These are phyloP conservation scores for Aureobasidium sp. DNA, from an alignment of 2,329 filamentous ascomycete species.

Conservation along the genomic window DNA sequence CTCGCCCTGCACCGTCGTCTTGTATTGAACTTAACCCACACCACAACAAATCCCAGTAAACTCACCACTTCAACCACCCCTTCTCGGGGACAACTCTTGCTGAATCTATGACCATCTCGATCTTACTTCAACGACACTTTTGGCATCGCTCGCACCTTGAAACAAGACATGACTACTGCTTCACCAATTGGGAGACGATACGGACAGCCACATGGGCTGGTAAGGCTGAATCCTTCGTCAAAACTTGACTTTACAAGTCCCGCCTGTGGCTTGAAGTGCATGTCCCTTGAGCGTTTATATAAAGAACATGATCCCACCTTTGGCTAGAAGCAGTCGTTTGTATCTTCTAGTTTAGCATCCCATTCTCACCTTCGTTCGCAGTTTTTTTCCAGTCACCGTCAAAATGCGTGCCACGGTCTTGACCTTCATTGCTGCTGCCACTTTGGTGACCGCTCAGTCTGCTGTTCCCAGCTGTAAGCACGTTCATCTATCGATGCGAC, in stretches of 20 bases:
- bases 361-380: background rate
- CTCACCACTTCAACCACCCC: background rate
- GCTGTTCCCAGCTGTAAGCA: conserved; percentile 5
- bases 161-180: background rate
- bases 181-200: background rate
- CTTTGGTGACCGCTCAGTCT: conserved; percentile 1
- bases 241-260: background rate
- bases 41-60: background rate
- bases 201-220: background rate
- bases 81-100: background rate
- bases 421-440: background rate
- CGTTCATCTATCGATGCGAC: too few relatives aligned
- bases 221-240: background rate
- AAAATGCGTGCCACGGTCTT: background rate
- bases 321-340: background rate
- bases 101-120: background rate
- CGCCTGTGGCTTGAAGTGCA: background rate
- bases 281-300: background rate
- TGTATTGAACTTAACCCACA: background rate
- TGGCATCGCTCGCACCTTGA: background rate
- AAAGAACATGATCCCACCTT: background rate
- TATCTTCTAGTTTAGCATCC: background rate
- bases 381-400: background rate
- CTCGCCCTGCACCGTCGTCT: background rate
- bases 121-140: background rate